These are phyloP conservation scores for Termitomyces sp. DNA, from an alignment of 768 basidiomycete genomes.

Conservation along the genomic window DNA sequence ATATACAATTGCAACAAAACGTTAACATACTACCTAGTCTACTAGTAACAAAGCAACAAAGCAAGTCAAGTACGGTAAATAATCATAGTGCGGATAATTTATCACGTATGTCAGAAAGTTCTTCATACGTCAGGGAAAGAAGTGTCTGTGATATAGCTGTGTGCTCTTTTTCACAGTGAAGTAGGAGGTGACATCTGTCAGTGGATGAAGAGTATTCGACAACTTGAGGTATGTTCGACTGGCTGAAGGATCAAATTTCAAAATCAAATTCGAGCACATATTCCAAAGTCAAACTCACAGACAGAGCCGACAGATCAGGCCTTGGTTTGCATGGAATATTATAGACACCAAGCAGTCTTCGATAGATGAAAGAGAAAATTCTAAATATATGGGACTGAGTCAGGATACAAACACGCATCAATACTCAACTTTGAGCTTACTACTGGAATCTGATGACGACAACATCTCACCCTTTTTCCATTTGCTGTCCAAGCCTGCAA, in stretches of 20 bases:
- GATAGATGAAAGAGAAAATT: not conserved
- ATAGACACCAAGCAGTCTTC: not conserved
- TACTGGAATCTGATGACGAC: not conserved
- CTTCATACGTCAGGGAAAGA: not conserved
- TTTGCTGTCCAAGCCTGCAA: not conserved
- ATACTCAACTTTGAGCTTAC: not conserved
- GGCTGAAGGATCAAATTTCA: not conserved
- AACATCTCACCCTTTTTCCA: not conserved
- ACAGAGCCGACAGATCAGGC: not conserved
- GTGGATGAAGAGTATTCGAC: not conserved
- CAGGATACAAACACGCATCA: not conserved
- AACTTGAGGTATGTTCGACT: not conserved
- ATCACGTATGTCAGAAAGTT: not conserved
- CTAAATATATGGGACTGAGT: not conserved
- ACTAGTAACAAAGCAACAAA: no score
- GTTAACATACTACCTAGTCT: no score
- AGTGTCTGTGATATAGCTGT: not conserved
- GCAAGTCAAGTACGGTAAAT: not conserved
- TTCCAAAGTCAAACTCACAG: not conserved
- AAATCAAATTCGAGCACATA: not conserved
- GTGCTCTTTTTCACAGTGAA: not conserved
- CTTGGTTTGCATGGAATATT: not conserved
- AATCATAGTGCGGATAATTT: not conserved
- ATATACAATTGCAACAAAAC: no score
- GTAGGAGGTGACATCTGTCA: not conserved